Evolutionary conservation across 2,329 filamentous ascomycete genomes (phyloP), one percentile per base, ranked within the genome.

Genomic region (Diaporthe capsici): DNA sequence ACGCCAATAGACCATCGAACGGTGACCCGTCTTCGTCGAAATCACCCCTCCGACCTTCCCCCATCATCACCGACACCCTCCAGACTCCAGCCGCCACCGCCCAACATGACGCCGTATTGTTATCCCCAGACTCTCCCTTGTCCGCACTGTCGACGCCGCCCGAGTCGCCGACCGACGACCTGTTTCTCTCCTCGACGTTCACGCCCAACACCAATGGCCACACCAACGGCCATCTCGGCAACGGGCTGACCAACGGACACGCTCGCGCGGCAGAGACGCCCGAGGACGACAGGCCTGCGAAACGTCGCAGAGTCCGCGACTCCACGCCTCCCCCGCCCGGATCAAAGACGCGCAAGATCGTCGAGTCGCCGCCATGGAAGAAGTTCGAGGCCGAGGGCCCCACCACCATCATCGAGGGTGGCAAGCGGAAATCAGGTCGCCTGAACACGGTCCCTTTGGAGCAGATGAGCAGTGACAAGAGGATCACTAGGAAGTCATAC

Each of bases 331-430:
- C 81, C 0, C 81, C 83, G 4, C 80, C 75, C 75, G 80, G 78
- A 31, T 80, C 76, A 73, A 78, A 84, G 76, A 83, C 87, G 77
- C 84, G 87, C 77, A 81, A 84, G 81, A 87, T 92, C 85, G 86
- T 87, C 72, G 88, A 90, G 76, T 98, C 96, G 78, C 97, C 97
- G 78, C 97, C 97, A 31, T 99, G 97, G 97, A 98, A 97, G 87
- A 94, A 92, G 81, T 90, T 94, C 77, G 90, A 90, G 76, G 95
- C 94, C 55, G 94, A 98, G 39, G 97, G 97, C 0, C 97, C 97
- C 31, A 97, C 96, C 4, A 94, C 94, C 0, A 96, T 97, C 82
- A 90, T 94, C 61, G 91, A 89, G 85, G 94, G 89, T 90, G 95
- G 94, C 67, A 89, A 89, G 78, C 89, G 92, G 76, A 93, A 92